phyloP scores from a whole-genome alignment of 331 rosid genomes.

The Spiraea crenata region DNA sequence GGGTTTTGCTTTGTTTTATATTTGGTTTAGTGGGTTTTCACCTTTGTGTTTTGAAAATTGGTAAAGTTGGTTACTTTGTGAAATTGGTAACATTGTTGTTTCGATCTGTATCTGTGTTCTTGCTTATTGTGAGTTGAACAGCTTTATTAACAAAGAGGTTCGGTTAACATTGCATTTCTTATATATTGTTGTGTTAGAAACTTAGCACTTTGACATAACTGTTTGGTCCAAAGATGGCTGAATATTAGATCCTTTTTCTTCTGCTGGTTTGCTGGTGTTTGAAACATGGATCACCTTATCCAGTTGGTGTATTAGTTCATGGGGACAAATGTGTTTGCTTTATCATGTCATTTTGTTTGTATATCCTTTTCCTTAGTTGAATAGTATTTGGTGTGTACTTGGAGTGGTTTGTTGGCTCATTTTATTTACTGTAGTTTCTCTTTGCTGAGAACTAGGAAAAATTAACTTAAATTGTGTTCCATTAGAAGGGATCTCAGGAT shows the following conservation, averaged over 20 bases:
- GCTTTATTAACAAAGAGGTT: no score
- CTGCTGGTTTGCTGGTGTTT: conserved; percentile 7
- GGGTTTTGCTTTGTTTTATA: neutral
- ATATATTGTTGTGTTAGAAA: neutral
- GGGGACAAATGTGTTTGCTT: neutral
- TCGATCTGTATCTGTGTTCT: conserved; percentile 1
- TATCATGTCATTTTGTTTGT: neutral
- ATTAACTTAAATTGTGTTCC: neutral
- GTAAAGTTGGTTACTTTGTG: neutral
- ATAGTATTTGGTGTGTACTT: neutral
- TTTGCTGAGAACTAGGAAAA: neutral
- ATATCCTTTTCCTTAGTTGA: neutral
- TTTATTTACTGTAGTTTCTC: no score
- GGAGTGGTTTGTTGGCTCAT: neutral
- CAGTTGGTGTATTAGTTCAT: neutral
- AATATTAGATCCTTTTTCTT: neutral
- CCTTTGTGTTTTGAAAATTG: neutral
- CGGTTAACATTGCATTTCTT: neutral
- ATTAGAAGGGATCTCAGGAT: neutral
- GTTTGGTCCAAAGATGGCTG: neutral
- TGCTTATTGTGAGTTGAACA: neutral
- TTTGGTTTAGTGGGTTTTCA: neutral
- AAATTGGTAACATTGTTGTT: neutral
- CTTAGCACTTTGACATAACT: neutral
- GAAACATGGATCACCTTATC: neutral